Evolutionary conservation across 1,139 yeast species (phyloP), one percentile per base, ranked within the genome.

Genomic region (Candida albicans): DNA sequence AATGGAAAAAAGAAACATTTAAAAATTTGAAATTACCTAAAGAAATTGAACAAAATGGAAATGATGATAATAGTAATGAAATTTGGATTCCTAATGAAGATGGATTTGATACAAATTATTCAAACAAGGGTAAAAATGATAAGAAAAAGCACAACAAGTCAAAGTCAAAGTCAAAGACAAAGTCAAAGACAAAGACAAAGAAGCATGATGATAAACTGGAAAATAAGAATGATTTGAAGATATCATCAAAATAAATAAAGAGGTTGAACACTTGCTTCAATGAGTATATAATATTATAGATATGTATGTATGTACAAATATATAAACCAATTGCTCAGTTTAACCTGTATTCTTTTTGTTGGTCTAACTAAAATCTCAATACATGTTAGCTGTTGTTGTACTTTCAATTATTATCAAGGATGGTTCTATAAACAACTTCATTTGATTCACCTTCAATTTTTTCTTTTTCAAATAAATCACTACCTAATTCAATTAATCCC

Each of bases 1-100:
- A 89, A 55, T 95, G 99, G 99, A 82, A 96, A 64, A 81, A 84
- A 64, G 83, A 82, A 46, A 89, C 86, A 1, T 90, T 91, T 65
- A 77, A 78, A 41, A 73, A 72, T 49, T 83, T 81, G 51, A 73
- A 78, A n/a, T 51, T 55, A 24, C 71, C 69, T 27, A 62, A 62
- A 22, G 74, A 63, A 31, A 60, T 58, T 12, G 66, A 65, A 10
- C 59, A 64, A 35, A 68, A 62, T 40, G 53, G 49, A 40, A 60
- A 58, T 24, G 51, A 51, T 8, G 49, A 18, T 18, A 5, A 18
- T 18, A 59, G 63, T 35, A 68, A 62, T 40, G 53, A 50, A 38
- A 68, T 76, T 31, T 68, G 75, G 73, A 61, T 76, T 41, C 74
- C 69, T 4, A 48, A 51, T 26, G 61, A 58, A 25, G 51, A 51